Evolutionary conservation across 148 eudicot genomes (phyloP), one percentile per base, ranked within the genome.

Genomic region (Persicaria tinctoria): DNA sequence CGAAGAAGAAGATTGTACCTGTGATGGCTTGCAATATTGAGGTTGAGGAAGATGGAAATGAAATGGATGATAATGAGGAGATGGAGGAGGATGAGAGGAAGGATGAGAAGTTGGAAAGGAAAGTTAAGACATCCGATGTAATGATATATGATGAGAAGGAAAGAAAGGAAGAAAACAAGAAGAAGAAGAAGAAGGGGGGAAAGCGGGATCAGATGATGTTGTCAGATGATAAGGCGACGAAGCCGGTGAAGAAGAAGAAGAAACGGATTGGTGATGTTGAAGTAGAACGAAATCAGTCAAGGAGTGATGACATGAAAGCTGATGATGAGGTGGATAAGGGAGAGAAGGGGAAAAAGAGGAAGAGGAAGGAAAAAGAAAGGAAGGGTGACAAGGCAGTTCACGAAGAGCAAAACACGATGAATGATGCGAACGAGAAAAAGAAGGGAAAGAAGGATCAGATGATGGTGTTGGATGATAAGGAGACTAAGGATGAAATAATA

Each of bases 401-500:
- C 20, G 64, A 18, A 57, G 20, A 57, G 32, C 64, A 18, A 32
- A 57, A 20, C 23, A 57, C 6, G 64, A 57, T 0, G 64, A 57
- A 57, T 27, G 32, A 3, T 57, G 20, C 0, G 64, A 57, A 57
- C 12, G 32, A 3, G 18, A 57, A 57, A 57, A 57, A 12, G 38
- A 57, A 57, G 63, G 9, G 5, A 6, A 57, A 57, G 63, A 20
- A 20, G 64, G 64, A 57, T 32, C 41, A 32, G 41, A 32, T 32
- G 41, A 32, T 32, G 41, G 41, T 32, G 41, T 32, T 32, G 41
- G 41, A 32, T 32, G 41, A 32, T 32, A 32, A 32, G 41, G 41
- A 32, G 41, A 32, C 89, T 3, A 93, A 93, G 79, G 97, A 91
- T 89, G 98, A 93, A 83, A 80, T 85, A 17, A 80, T 89, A 72